phyloP scores from a whole-genome alignment of 2,329 filamentous ascomycete species.

The Coniochaeta ligniaria region DNA sequence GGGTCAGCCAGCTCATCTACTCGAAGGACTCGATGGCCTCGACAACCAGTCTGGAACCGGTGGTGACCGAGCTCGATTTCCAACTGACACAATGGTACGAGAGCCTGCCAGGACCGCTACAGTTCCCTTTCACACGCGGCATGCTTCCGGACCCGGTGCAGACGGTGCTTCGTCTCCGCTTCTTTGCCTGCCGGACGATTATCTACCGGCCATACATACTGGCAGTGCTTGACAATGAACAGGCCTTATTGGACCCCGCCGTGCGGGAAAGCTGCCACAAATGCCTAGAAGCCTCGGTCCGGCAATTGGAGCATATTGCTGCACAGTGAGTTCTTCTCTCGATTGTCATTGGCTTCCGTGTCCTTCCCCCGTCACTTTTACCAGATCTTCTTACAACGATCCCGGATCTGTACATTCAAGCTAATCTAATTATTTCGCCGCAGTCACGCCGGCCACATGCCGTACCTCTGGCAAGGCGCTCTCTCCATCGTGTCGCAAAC shows the following conservation, averaged over 20 bases:
- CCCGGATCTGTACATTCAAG: conserved; percentile 14
- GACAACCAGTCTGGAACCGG: conserved; percentile 66
- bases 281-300: conserved; percentile 72
- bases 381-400: conserved; percentile 8
- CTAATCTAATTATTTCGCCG: conserved; percentile 29
- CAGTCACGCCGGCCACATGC: conserved; percentile 75
- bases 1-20: conserved; percentile 74
- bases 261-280: conserved; percentile 75
- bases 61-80: conserved; percentile 74
- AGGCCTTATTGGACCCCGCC: conserved; percentile 60
- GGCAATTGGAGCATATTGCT: conserved; percentile 71
- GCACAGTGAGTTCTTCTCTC: conserved; percentile 55
- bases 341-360: not conserved
- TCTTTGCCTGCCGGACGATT: conserved; percentile 80
- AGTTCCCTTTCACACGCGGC: conserved; percentile 66
- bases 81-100: conserved; percentile 84
- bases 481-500: conserved; percentile 78
- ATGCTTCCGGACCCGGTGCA: conserved; percentile 68
- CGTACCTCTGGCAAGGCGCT: conserved; percentile 80
- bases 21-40: conserved; percentile 65
- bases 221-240: conserved; percentile 72
- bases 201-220: conserved; percentile 81
- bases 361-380: not conserved
- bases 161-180: conserved; percentile 70
- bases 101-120: conserved; percentile 63